phyloP scores from a whole-genome alignment of 164 flowering plant species.

The Vitis riparia region DNA sequence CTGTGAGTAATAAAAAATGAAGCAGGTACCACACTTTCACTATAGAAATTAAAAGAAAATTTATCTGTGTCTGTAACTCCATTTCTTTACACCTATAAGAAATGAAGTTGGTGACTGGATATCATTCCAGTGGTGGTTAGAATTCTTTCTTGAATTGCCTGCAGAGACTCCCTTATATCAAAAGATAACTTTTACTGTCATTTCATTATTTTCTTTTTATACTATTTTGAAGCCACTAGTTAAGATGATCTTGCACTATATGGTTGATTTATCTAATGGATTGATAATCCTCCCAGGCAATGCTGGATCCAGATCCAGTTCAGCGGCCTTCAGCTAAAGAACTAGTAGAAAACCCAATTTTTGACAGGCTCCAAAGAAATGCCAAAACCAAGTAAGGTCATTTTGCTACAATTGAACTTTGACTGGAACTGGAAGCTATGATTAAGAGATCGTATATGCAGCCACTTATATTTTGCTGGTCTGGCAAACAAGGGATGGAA shows the following conservation, averaged over 20 bases:
- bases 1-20: no score
- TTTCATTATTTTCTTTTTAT: no score
- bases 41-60: no score
- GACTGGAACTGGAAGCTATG: background rate
- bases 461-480: background rate
- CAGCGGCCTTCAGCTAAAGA: slow-evolving; percentile 90
- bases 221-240: no score
- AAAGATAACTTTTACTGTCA: no score
- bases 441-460: slow-evolving; percentile 3
- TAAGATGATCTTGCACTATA: background rate
- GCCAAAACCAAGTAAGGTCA: slow-evolving; percentile 18
- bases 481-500: background rate
- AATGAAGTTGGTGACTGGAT: no score
- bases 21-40: no score
- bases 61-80: no score
- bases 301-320: slow-evolving; percentile 84
- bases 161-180: no score
- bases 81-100: no score
- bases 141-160: no score
- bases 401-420: background rate
- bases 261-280: background rate
- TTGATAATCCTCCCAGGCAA: slow-evolving; percentile 43
- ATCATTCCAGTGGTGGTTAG: no score
- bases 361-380: slow-evolving; percentile 31
- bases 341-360: slow-evolving; percentile 63